Conservation (phyloP, 305 asterid species). For the Plantago lanceolata region DNA sequence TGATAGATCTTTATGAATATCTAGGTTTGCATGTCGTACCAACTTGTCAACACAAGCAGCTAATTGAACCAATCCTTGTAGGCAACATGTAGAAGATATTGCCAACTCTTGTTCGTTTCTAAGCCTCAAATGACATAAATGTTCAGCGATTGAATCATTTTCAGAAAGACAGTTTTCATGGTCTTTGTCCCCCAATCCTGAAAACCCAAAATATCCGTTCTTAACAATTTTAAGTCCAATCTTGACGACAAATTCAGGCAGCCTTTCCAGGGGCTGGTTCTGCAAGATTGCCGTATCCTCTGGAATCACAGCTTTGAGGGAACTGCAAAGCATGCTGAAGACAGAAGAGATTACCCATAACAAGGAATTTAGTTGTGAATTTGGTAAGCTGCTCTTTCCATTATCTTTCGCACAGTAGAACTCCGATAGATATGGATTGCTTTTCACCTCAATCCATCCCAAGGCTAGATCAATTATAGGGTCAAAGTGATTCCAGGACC, state of each 20-base stretch:
- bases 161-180: constrained; percentile 23
- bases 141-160: constrained; percentile 44
- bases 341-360: constrained; percentile 75
- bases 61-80: constrained; percentile 68
- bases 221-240: constrained; percentile 60
- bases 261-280: constrained; percentile 52
- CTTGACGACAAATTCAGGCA: constrained; percentile 85
- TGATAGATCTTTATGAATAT: constrained; percentile 33
- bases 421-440: constrained; percentile 37
- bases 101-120: constrained; percentile 45
- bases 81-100: constrained; percentile 68
- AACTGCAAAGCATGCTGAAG: constrained; percentile 57
- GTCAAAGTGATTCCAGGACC: constrained; percentile 75
- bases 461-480: constrained; percentile 65
- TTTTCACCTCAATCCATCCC: constrained; percentile 54
- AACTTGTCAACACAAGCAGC: constrained; percentile 56
- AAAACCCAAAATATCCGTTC: constrained; percentile 47
- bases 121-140: constrained; percentile 52
- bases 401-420: constrained; percentile 34
- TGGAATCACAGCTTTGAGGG: constrained; percentile 64
- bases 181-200: constrained; percentile 26
- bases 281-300: constrained; percentile 36
- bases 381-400: constrained; percentile 29
- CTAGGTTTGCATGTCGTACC: constrained; percentile 54
- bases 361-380: constrained; percentile 44